Evolutionary conservation across 352 stramenopile genomes (phyloP).

Genomic region (Globisporangium polare): DNA sequence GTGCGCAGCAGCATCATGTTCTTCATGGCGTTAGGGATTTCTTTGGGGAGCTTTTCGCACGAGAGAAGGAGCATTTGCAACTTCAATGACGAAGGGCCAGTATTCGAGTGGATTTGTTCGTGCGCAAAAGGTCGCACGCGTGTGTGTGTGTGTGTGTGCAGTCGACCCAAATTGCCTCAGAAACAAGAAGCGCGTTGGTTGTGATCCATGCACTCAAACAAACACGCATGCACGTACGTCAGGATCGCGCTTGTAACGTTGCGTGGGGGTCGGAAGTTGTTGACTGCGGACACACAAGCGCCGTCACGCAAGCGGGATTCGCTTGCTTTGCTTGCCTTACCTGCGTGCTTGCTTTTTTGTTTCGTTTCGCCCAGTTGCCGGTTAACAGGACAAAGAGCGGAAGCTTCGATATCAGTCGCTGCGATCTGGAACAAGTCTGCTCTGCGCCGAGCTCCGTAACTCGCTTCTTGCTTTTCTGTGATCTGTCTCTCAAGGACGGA

Average conservation of each 20-base stretch:
- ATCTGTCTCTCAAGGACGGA: neutral
- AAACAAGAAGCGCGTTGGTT: too few species aligned
- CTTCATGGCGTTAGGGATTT: neutral
- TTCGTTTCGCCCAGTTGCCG: neutral
- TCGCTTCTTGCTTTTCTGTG: neutral
- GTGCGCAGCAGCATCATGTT: neutral
- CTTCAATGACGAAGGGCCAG: neutral
- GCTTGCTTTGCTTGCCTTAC: neutral
- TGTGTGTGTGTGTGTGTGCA: too few species aligned
- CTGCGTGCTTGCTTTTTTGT: neutral
- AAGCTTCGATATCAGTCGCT: conserved; percentile 1
- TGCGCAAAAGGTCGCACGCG: neutral
- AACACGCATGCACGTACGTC: neutral
- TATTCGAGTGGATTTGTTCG: neutral
- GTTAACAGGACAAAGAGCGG: neutral
- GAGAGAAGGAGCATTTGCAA: neutral
- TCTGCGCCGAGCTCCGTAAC: neutral
- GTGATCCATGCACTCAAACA: too few species aligned
- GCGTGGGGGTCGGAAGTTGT: neutral
- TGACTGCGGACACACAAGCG: neutral
- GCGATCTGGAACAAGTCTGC: neutral
- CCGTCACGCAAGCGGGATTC: neutral
- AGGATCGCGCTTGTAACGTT: neutral
- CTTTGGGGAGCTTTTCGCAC: neutral
- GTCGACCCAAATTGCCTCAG: too few species aligned